A percentile compares a stretch with the other conserved stretches of the same genome.
phyloP scores from a whole-genome alignment of 2,329 filamentous ascomycete species.

The Metarhizium anisopliae region DNA sequence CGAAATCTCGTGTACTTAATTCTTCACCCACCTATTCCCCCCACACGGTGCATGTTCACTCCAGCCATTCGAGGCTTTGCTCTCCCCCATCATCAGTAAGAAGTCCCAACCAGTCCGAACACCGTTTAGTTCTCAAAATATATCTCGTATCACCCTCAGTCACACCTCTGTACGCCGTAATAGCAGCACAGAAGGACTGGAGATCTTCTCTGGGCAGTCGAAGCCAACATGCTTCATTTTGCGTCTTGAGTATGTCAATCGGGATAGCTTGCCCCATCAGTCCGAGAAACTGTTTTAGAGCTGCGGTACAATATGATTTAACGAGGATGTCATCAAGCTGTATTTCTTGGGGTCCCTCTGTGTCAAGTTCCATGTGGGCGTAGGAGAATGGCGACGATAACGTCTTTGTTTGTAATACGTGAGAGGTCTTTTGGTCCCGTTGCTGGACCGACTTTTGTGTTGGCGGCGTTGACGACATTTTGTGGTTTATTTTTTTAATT shows the following conservation, averaged over 20 bases:
- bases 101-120: slow-evolving; percentile 55
- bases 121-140: slow-evolving; percentile 45
- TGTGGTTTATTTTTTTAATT: neutral
- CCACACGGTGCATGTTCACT: slow-evolving; percentile 28
- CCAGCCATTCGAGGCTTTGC: slow-evolving; percentile 29
- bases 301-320: slow-evolving; percentile 52
- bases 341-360: slow-evolving; percentile 14
- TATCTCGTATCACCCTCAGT: slow-evolving; percentile 32
- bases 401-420: slow-evolving; percentile 42
- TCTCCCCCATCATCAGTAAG: slow-evolving; percentile 40
- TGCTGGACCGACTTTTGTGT: slow-evolving; percentile 9
- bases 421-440: slow-evolving; percentile 28
- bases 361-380: slow-evolving; percentile 42
- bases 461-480: neutral
- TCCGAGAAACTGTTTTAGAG: slow-evolving; percentile 62
- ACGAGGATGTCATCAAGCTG: slow-evolving; percentile 53
- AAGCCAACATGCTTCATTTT: slow-evolving; percentile 50
- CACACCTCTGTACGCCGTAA: slow-evolving; percentile 54
- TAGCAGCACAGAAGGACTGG: slow-evolving; percentile 50
- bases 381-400: slow-evolving; percentile 49
- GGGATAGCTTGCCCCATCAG: slow-evolving; percentile 56
- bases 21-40: slow-evolving; percentile 11
- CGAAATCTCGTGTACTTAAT: neutral
- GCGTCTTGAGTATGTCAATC: slow-evolving; percentile 60
- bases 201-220: slow-evolving; percentile 54